Evolutionary conservation across 2,329 filamentous ascomycete genomes (phyloP).

Genomic region (Paecilomyces sp.): DNA sequence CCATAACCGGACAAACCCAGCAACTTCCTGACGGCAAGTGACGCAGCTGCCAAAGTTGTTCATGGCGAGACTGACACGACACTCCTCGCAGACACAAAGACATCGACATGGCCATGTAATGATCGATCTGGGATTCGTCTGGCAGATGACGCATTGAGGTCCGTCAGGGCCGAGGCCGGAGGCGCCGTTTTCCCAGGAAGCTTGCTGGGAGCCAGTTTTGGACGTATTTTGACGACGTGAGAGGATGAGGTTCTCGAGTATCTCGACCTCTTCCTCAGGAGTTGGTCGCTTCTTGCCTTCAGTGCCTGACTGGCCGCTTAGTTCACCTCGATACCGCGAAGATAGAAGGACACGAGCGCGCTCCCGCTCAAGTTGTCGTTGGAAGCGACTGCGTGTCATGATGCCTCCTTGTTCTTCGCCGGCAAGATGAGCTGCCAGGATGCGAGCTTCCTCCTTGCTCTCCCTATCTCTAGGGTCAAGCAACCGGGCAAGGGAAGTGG

Average conservation of each 20-base stretch:
- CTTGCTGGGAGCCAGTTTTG: slow-evolving; percentile 8
- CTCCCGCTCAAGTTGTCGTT: slow-evolving; percentile 59
- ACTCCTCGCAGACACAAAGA: slow-evolving; percentile 89
- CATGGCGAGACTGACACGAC: slow-evolving; percentile 84
- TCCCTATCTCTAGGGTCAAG: slow-evolving; percentile 72
- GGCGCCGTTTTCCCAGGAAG: slow-evolving; percentile 63
- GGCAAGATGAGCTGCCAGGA: slow-evolving; percentile 72
- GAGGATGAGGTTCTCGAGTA: slow-evolving; percentile 56
- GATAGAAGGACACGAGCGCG: slow-evolving; percentile 61
- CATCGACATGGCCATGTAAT: slow-evolving; percentile 97
- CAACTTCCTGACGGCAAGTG: slow-evolving; percentile 81
- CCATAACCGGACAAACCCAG: slow-evolving; percentile 84
- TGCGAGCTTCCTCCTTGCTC: slow-evolving; percentile 71
- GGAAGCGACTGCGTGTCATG: slow-evolving; percentile 75
- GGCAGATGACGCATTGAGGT: slow-evolving; percentile 89
- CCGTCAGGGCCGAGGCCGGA: slow-evolving; percentile 66
- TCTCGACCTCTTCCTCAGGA: slow-evolving; percentile 49
- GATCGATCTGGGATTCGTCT: slow-evolving; percentile 75
- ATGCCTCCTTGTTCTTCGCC: slow-evolving; percentile 51
- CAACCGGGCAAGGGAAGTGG: slow-evolving; percentile 66
- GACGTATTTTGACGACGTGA: slow-evolving; percentile 36
- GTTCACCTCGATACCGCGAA: slow-evolving; percentile 29
- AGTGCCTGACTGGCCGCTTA: slow-evolving; percentile 3
- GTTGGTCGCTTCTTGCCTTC: slow-evolving; percentile 26
- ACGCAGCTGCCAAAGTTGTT: slow-evolving; percentile 97